Evolutionary conservation across 441 rosid genomes (phyloP).

Genomic region (Omphalea diandra): DNA sequence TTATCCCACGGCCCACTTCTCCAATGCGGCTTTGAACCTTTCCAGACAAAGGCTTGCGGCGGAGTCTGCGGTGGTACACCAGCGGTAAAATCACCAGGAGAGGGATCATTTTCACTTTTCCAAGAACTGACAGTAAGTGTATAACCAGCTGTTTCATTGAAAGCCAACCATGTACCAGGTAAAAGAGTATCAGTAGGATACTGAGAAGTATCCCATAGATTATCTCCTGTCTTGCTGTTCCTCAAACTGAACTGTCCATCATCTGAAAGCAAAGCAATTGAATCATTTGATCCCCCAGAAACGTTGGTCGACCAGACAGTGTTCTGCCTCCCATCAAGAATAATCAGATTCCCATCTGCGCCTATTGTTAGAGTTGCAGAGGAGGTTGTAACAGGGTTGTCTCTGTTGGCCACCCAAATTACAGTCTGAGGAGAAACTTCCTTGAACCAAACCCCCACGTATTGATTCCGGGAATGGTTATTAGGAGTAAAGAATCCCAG

Average conservation of each 20-base stretch:
- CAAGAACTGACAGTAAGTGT: not conserved
- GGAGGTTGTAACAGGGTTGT: conserved; percentile 44
- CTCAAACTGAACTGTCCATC: conserved; percentile 7
- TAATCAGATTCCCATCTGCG: conserved; percentile 19
- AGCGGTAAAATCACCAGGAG: conserved; percentile 14
- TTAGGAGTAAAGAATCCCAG: conserved; percentile 62
- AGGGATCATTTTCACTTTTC: conserved; percentile 21
- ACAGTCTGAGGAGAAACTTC: conserved; percentile 36
- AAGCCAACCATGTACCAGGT: not conserved
- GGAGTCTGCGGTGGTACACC: conserved; percentile 10
- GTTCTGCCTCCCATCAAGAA: conserved; percentile 15
- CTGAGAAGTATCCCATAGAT: conserved; percentile 18
- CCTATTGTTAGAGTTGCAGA: conserved; percentile 23
- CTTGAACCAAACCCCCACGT: conserved; percentile 73
- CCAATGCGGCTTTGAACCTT: conserved; percentile 21
- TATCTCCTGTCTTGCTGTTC: not conserved
- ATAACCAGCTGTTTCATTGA: not conserved
- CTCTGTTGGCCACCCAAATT: conserved; percentile 87
- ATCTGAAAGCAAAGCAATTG: conserved; percentile 12
- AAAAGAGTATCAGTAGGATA: conserved; percentile 11
- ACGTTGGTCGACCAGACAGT: conserved; percentile 15
- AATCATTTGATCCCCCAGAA: conserved; percentile 2
- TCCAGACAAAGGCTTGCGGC: conserved; percentile 16
- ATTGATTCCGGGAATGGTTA: conserved; percentile 36
- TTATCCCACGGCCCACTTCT: conserved; percentile 25